Base-by-base conservation (phyloP, 2,329 filamentous ascomycete species). In the Amauroascus verrucosus region DNA sequence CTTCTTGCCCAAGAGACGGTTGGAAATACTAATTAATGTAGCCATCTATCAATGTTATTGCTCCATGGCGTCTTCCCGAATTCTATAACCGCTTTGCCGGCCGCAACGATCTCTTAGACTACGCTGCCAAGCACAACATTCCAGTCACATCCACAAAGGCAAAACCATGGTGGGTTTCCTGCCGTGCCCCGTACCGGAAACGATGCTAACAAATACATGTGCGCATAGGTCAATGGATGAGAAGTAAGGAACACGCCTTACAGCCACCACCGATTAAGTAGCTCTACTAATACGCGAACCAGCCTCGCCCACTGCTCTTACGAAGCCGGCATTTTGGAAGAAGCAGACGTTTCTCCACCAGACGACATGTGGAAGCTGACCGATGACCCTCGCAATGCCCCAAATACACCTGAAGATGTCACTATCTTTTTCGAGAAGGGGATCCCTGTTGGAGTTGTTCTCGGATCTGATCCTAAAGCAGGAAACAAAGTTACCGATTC, bases 351-450 rank as follows among this genome's bases (percentile, higher is more conserved):
- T 62, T 81, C 83, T 55, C 80, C 86, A 35, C 85, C 86, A 53
- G 75, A 79, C 61, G 85, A 90, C 67, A 86, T 91, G 82, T 91
- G 87, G 87, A 90, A 81, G 63, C 75, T 84, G 63, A 78, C 77
- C n/a, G 64, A 62, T 54, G 65, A 66, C 40, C 66, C 66, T 11
- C 54, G 54, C 16, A 59, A 57, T 11, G 65, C 67, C 5, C 58
- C 60, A 18, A 51, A 63, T 37, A 53, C 51, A 26, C 57, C 58
- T 2, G 56, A 56, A 41, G 59, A 62, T 51, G 51, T 63, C 48
- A 60, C 56, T 11, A 41, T 64, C 24, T 33, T 51, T 40, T 64
- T 64, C 40, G 55, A 57, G 28, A 60, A 63, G 50, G 62, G 62
- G 44, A 40, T 63, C 8, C 61, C 61, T 9, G 55, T 55, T 37